These are phyloP conservation scores for Apophysomyces sp. DNA, from an alignment of 371 early-diverging fungal genomes.

Conservation along the genomic window DNA sequence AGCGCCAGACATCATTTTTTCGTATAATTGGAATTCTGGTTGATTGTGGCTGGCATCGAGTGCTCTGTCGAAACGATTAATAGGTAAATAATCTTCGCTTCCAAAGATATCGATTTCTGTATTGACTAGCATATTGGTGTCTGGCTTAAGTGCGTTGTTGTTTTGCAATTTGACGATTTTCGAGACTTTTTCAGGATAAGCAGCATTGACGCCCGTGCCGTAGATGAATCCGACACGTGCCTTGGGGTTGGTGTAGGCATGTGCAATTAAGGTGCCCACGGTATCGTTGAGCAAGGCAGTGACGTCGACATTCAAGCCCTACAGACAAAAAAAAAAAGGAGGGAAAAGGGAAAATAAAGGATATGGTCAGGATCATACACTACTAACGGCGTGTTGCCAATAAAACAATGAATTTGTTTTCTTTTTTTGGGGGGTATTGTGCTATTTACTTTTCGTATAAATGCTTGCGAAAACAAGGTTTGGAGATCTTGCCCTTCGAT, in stretches of 20 bases:
- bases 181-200: constrained; percentile 23
- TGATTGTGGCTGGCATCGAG: constrained; percentile 73
- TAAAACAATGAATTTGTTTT: not conserved
- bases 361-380: not conserved
- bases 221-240: constrained; percentile 82
- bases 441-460: constrained; percentile 60
- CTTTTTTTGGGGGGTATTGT: not conserved
- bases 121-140: constrained; percentile 82
- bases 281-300: constrained; percentile 91
- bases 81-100: constrained; percentile 69
- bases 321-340: not conserved
- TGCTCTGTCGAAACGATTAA: constrained; percentile 73
- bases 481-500: constrained; percentile 83
- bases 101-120: constrained; percentile 82
- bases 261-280: constrained; percentile 83
- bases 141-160: constrained; percentile 8
- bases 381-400: not conserved
- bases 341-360: not conserved
- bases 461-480: constrained; percentile 71
- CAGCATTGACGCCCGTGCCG: constrained; percentile 93
- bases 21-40: constrained; percentile 77
- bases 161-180: constrained; percentile 22
- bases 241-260: constrained; percentile 74
- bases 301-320: constrained; percentile 65
- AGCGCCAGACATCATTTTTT: constrained; percentile 90